Base-by-base conservation (phyloP, 768 basidiomycete genomes). In the Russula ochroleuca region DNA sequence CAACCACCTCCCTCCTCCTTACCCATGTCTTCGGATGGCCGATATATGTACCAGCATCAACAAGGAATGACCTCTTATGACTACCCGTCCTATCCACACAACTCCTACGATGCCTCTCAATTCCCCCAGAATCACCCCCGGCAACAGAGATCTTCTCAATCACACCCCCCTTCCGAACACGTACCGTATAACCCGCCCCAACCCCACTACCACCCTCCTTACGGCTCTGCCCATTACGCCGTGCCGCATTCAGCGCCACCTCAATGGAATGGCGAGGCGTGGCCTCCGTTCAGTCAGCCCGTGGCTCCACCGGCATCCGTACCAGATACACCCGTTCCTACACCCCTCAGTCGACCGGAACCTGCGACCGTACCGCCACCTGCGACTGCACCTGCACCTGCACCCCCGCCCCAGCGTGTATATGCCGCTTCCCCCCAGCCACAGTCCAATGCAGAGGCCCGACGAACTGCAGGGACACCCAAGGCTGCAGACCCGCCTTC, bases 11-110 rank as follows among this genome's bases (percentile, higher is more conserved):
- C 62, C 14, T 49, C 66, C 10, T 56, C 65, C 43, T 28, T 65
- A 52, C 67, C 69, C 67, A 81, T 80, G 81, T 77, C 82, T 41
- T 75, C 82, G 48, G 81, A 83, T 73, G 76, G 78, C 57, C 78
- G 81, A 63, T 84, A 84, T 69, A 76, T 84, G 72, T 86, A 87
- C 71, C 55, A 56, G 58, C 74, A 78, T 63, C 76, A 80, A 21
- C 76, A 76, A 38, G 71, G 75, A 41, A 76, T 76, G 60, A 68
- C 74, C 37, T 73, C 76, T 62, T 86, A 87, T 71, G 81, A 81
- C 66, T 85, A 84, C 71, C 53, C 79, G 35, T 72, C 78, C 60
- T 80, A 82, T 62, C 55, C 75, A 47, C 37, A 70, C 47, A 62
- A 71, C 65, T 63, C 73, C 71, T 75, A 75, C 62, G 71, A 71